These are phyloP conservation scores for Pseudogymnoascus sp. DNA, from an alignment of 2,329 filamentous ascomycete genomes.

Conservation along the genomic window DNA sequence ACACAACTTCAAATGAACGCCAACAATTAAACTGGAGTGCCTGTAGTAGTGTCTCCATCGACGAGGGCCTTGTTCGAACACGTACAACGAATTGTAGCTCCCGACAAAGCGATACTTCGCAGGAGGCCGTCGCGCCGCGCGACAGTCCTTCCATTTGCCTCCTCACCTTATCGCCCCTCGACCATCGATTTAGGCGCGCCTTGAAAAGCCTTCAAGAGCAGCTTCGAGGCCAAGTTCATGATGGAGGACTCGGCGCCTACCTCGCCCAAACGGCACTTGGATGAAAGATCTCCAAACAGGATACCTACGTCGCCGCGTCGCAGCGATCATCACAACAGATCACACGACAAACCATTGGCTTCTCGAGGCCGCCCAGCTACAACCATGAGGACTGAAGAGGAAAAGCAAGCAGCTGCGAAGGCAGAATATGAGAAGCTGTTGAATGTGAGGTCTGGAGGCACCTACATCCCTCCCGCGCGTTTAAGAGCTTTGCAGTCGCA, in stretches of 20 bases:
- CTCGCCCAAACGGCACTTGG: conserved; percentile 12
- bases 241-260: conserved; percentile 16
- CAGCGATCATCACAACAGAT: conserved; percentile 20
- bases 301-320: conserved; percentile 18
- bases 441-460: conserved; percentile 88
- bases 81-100: not conserved
- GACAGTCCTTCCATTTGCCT: not conserved
- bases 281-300: conserved; percentile 13
- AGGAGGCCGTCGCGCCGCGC: conserved; percentile 3
- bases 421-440: conserved; percentile 90
- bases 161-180: conserved; percentile 1
- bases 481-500: conserved; percentile 88
- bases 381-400: conserved; percentile 55
- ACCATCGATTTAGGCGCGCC: not conserved
- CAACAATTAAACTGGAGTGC: not conserved
- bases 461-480: conserved; percentile 89
- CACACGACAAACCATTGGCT: conserved; percentile 14
- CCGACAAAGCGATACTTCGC: not conserved
- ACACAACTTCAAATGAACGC: not conserved
- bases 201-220: not conserved
- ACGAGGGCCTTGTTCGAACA: not conserved
- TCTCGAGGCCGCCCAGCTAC: conserved; percentile 16
- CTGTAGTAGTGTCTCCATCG: not conserved
- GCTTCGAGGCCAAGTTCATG: conserved; percentile 10
- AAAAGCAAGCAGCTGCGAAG: conserved; percentile 82